These are phyloP conservation scores for Fusarium graminum DNA, from an alignment of 2,329 filamentous ascomycete genomes.

Conservation along the genomic window DNA sequence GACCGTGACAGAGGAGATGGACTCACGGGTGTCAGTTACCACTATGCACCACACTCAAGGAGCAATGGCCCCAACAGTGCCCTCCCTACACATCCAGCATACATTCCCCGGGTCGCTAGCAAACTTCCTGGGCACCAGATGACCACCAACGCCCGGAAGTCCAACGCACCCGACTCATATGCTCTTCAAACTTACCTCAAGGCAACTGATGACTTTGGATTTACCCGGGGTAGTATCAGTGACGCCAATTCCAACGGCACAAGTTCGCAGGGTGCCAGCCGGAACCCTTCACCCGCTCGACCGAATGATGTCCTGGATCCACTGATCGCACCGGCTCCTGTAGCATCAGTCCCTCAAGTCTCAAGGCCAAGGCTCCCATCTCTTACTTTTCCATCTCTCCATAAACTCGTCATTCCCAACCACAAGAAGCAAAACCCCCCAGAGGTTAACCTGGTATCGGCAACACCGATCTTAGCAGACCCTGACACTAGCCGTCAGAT, in stretches of 20 bases:
- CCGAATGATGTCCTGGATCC: no score
- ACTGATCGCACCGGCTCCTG: background rate
- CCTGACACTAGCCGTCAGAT: constrained; percentile 22
- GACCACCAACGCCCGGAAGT: constrained; percentile 6
- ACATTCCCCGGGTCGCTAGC: constrained; percentile 29
- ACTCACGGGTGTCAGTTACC: no score
- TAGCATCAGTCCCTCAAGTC: background rate
- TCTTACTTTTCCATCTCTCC: constrained; percentile 56
- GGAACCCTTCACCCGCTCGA: constrained; percentile 27
- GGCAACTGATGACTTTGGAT: constrained; percentile 42
- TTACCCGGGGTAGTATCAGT: no score
- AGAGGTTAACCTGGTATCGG: constrained; percentile 49
- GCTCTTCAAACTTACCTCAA: constrained; percentile 54
- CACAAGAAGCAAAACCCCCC: constrained; percentile 60
- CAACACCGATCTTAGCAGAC: constrained; percentile 46
- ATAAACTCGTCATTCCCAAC: constrained; percentile 57
- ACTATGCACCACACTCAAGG: constrained; percentile 30
- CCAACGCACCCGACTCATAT: constrained; percentile 51
- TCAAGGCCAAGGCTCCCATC: constrained; percentile 53
- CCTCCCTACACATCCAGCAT: constrained; percentile 32
- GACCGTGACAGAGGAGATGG: background rate
- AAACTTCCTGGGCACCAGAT: background rate
- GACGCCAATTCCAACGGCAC: no score
- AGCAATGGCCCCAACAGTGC: constrained; percentile 19
- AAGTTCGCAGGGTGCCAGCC: constrained; percentile 5